Conservation (phyloP, 1,284 basidiomycete species). For the Trichosporon sp. region DNA sequence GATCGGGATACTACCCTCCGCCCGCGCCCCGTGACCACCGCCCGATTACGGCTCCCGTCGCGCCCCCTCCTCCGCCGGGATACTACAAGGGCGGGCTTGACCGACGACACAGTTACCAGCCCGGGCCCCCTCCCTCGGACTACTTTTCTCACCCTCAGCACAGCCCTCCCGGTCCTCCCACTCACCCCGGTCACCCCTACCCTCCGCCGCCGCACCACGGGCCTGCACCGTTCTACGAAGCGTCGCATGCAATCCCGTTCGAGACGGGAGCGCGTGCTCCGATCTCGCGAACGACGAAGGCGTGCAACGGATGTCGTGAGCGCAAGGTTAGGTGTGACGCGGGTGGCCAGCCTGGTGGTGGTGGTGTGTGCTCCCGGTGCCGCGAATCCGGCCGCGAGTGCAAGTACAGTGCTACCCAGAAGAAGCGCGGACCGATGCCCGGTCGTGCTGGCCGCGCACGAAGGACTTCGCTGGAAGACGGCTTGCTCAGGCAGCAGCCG, state of each 20-base stretch:
- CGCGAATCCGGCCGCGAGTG: slow-evolving; percentile 48
- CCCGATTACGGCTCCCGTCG: slow-evolving; percentile 3
- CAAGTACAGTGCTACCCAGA: slow-evolving; percentile 50
- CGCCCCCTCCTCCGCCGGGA: neutral
- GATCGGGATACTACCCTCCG: neutral
- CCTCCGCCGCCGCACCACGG: slow-evolving; percentile 17
- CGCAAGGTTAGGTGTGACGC: slow-evolving; percentile 54
- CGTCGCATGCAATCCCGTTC: slow-evolving; percentile 10
- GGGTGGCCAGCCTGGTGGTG: slow-evolving; percentile 42
- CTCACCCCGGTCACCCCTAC: slow-evolving; percentile 1
- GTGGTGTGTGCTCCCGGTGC: slow-evolving; percentile 47
- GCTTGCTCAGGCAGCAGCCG: neutral
- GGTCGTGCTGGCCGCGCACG: slow-evolving; percentile 29
- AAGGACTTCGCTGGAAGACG: slow-evolving; percentile 9
- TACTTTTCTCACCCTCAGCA: neutral
- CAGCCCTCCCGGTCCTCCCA: neutral
- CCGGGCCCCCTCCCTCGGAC: slow-evolving; percentile 9
- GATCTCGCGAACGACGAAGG: slow-evolving; percentile 53
- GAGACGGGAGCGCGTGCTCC: slow-evolving; percentile 43
- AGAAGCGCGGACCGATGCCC: slow-evolving; percentile 53
- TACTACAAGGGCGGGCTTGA: slow-evolving; percentile 7
- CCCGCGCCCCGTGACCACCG: slow-evolving; percentile 10
- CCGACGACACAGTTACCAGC: slow-evolving; percentile 13
- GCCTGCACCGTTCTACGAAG: slow-evolving; percentile 11
- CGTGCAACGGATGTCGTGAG: slow-evolving; percentile 52